Evolutionary conservation across 441 rosid genomes (phyloP).

Genomic region (Biscutella laevigata): DNA sequence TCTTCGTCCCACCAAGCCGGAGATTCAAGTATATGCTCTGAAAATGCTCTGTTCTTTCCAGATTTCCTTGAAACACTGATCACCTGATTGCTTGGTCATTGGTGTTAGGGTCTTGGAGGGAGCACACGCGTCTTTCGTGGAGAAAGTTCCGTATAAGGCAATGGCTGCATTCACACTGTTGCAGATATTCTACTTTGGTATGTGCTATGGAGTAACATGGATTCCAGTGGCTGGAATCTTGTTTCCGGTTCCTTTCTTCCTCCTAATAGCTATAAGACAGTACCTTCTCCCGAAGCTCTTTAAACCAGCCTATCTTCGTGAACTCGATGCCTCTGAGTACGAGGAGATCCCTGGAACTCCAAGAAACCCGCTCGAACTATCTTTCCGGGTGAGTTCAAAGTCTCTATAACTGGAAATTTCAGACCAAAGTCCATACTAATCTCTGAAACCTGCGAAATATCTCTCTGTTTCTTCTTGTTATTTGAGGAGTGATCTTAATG

Average conservation of each 20-base stretch:
- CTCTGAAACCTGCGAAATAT: no score
- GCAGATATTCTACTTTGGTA: constrained; percentile 51
- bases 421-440: no score
- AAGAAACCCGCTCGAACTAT: constrained; percentile 17
- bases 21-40: constrained; percentile 44
- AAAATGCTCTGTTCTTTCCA: not conserved
- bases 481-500: no score
- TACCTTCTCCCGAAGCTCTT: constrained; percentile 58
- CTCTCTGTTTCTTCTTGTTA: no score
- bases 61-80: not conserved
- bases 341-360: constrained; percentile 54
- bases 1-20: constrained; percentile 50
- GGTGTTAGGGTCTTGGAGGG: constrained; percentile 58
- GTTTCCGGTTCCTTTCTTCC: constrained; percentile 68
- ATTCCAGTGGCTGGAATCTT: constrained; percentile 64
- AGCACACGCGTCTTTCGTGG: constrained; percentile 67
- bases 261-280: constrained; percentile 51
- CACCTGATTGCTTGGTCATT: not conserved
- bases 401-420: no score
- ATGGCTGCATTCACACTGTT: constrained; percentile 48
- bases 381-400: not conserved
- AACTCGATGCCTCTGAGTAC: constrained; percentile 67
- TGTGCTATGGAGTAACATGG: constrained; percentile 79
- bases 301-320: constrained; percentile 41
- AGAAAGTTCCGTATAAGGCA: constrained; percentile 50